Conservation (phyloP, 208 protist genomes). For the Angomonas deanei region DNA sequence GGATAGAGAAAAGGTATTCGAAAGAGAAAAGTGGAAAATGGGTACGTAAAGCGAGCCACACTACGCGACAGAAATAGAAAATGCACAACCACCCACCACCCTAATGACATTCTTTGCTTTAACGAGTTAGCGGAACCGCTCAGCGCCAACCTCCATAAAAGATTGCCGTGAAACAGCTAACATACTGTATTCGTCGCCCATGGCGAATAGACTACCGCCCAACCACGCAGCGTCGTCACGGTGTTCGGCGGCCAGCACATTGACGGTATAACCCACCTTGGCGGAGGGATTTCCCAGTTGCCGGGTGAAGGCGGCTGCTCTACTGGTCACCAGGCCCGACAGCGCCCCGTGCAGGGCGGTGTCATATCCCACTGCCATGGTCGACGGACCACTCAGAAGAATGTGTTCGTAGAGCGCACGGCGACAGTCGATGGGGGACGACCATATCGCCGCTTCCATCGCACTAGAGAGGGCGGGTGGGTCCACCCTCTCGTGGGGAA, state of each 20-base stretch:
- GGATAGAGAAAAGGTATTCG: too few species aligned
- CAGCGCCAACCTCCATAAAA: slow-evolving; percentile 97
- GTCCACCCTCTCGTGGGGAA: slow-evolving; percentile 89
- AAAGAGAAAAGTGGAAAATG: too few species aligned
- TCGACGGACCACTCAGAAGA: slow-evolving; percentile 96
- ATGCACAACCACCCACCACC: too few species aligned
- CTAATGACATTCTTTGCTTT: too few species aligned
- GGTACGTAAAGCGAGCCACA: too few species aligned
- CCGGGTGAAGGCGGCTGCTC: slow-evolving; percentile 17
- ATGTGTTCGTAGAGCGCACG: slow-evolving; percentile 95
- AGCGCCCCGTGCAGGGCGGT: slow-evolving; percentile 28
- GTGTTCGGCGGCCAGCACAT: slow-evolving; percentile 88
- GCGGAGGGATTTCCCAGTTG: slow-evolving; percentile 12
- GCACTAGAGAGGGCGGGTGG: neutral
- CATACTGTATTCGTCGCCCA: slow-evolving; percentile 85
- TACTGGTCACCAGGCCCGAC: slow-evolving; percentile 13
- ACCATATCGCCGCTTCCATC: slow-evolving; percentile 92
- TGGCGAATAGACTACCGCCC: slow-evolving; percentile 93
- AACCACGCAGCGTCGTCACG: slow-evolving; percentile 95
- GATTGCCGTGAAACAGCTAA: slow-evolving; percentile 92
- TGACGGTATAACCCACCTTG: slow-evolving; percentile 86
- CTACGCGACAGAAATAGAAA: too few species aligned
- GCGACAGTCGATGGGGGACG: slow-evolving; percentile 96
- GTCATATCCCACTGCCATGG: slow-evolving; percentile 96
- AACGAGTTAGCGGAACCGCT: neutral